These are phyloP conservation scores for Coriaria nepalensis DNA, from an alignment of 306 rosid genomes.

Conservation along the genomic window DNA sequence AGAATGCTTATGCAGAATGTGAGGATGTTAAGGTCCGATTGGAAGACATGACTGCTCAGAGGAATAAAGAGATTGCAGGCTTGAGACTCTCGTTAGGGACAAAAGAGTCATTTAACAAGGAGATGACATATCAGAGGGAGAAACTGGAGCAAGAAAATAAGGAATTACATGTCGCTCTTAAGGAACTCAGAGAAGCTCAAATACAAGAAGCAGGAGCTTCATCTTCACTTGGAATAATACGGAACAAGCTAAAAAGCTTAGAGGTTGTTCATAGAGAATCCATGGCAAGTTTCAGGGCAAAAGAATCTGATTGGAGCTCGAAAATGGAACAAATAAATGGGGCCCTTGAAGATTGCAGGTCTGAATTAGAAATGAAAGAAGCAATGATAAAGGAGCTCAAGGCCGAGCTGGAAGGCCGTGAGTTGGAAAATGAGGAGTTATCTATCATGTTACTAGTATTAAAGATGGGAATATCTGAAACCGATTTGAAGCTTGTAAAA, in stretches of 20 bases:
- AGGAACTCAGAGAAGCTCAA: slow-evolving; percentile 67
- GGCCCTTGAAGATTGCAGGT: slow-evolving; percentile 26
- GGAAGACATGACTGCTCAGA: slow-evolving; percentile 29
- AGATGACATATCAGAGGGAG: slow-evolving; percentile 33
- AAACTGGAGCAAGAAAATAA: slow-evolving; percentile 61
- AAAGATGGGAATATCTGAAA: slow-evolving; percentile 45
- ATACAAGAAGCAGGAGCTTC: slow-evolving; percentile 58
- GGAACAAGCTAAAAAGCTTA: slow-evolving; percentile 41
- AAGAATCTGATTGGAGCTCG: slow-evolving; percentile 13
- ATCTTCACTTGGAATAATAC: slow-evolving; percentile 47
- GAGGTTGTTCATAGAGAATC: slow-evolving; percentile 46
- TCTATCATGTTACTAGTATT: slow-evolving; percentile 47
- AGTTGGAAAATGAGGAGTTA: slow-evolving; percentile 61
- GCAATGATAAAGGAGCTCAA: slow-evolving; percentile 27
- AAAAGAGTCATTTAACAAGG: slow-evolving; percentile 45
- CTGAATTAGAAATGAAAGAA: slow-evolving; percentile 34
- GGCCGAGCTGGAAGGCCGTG: slow-evolving; percentile 39
- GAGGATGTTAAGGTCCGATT: slow-evolving; percentile 30
- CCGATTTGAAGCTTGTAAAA: slow-evolving; percentile 34
- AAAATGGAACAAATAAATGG: slow-evolving; percentile 13
- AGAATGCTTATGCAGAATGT: slow-evolving; percentile 23
- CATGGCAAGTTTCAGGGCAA: slow-evolving; percentile 26
- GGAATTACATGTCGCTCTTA: slow-evolving; percentile 33
- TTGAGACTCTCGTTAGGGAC: slow-evolving; percentile 40
- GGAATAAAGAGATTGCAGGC: slow-evolving; percentile 46